Evolutionary conservation across 768 basidiomycete genomes (phyloP).

Genomic region (Paxillus ammoniavirescens): DNA sequence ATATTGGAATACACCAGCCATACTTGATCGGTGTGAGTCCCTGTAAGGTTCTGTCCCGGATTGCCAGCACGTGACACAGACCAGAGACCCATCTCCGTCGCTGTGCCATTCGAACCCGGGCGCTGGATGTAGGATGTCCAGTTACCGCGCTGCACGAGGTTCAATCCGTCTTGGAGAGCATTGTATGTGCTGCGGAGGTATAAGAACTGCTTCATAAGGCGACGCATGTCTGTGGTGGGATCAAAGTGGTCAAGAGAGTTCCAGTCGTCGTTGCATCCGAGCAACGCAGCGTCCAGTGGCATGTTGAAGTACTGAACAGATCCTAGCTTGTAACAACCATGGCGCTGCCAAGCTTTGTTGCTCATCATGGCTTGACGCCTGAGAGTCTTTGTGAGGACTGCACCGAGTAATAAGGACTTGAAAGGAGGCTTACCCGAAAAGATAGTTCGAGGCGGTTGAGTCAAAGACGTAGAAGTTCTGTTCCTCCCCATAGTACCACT

Average conservation of each 20-base stretch:
- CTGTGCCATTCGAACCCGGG: slow-evolving; percentile 81
- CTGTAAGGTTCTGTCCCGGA: slow-evolving; percentile 57
- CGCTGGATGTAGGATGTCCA: slow-evolving; percentile 79
- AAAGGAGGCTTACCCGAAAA: slow-evolving; percentile 63
- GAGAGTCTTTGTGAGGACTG: slow-evolving; percentile 4
- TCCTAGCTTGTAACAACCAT: slow-evolving; percentile 89
- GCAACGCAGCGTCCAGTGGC: slow-evolving; percentile 72
- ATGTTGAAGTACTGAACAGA: slow-evolving; percentile 95
- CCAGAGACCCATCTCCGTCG: slow-evolving; percentile 88
- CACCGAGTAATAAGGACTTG: background rate
- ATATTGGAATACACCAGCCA: slow-evolving; percentile 89
- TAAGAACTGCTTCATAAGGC: slow-evolving; percentile 71
- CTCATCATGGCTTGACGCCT: slow-evolving; percentile 92
- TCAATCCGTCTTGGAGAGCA: slow-evolving; percentile 82
- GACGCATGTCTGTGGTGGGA: slow-evolving; percentile 75
- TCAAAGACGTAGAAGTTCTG: slow-evolving; percentile 88
- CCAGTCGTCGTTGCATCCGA: slow-evolving; percentile 89
- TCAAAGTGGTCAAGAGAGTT: slow-evolving; percentile 95
- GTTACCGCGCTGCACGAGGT: slow-evolving; percentile 80
- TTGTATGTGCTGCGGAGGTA: slow-evolving; percentile 67
- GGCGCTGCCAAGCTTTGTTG: slow-evolving; percentile 85
- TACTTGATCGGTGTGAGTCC: slow-evolving; percentile 61
- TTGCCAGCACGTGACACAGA: slow-evolving; percentile 72
- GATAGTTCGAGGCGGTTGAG: slow-evolving; percentile 87
- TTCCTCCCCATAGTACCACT: slow-evolving; percentile 91